Percentiles rank a stretch among this genome's conserved stretches.
phyloP scores from a whole-genome alignment of 2,329 filamentous ascomycete genomes.

The Sarocladium brachiariae region DNA sequence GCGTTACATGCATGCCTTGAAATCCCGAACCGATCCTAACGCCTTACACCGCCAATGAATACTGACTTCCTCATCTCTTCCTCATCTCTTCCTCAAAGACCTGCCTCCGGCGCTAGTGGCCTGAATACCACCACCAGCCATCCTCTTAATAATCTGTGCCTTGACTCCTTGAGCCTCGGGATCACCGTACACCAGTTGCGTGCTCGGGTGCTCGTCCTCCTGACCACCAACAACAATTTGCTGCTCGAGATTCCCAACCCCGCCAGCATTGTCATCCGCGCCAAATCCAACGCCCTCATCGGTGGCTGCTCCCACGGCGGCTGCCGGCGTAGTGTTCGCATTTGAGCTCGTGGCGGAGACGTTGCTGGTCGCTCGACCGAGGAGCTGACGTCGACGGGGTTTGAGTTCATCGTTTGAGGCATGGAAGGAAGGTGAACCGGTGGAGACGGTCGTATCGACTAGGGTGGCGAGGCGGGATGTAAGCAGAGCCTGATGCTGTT shows the following conservation, averaged over 20 bases:
- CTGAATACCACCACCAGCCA: constrained; percentile 23
- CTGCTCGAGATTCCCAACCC: constrained; percentile 13
- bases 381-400: constrained; percentile 39
- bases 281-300: constrained; percentile 10
- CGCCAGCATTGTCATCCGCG: constrained; percentile 11
- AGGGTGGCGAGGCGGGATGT: constrained; percentile 28
- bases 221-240: constrained; percentile 19
- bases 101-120: background rate
- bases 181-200: constrained; percentile 49
- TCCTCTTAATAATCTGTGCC: constrained; percentile 37
- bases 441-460: constrained; percentile 25
- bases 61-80: too few relatives aligned
- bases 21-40: background rate
- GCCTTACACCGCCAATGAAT: too few relatives aligned
- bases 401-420: constrained; percentile 13
- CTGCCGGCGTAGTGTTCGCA: constrained; percentile 22
- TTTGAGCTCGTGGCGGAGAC: constrained; percentile 43
- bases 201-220: constrained; percentile 32
- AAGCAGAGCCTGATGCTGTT: constrained; percentile 4
- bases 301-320: background rate
- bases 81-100: background rate
- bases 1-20: background rate
- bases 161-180: constrained; percentile 39
- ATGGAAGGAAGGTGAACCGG: constrained; percentile 12
- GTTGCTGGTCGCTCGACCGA: constrained; percentile 54